These are phyloP conservation scores for Chlorella sp. DNA, from an alignment of 139 green algal genomes.

Conservation along the genomic window DNA sequence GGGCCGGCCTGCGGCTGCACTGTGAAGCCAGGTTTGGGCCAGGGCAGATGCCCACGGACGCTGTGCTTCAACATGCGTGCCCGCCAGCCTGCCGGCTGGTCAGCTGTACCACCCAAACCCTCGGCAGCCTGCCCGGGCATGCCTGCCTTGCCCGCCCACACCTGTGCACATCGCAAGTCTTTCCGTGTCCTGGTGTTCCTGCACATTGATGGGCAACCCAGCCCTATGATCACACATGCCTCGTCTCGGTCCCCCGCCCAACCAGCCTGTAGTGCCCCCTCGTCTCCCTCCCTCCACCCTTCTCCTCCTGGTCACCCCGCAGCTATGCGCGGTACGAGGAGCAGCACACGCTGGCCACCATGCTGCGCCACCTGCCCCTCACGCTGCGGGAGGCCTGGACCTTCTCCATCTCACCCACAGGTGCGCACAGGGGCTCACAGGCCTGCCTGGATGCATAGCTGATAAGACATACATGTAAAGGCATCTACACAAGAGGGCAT, in stretches of 20 bases:
- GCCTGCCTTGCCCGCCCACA: too few relatives aligned
- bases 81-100: too few relatives aligned
- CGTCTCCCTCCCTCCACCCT: not conserved
- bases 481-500: too few relatives aligned
- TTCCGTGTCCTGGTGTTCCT: too few relatives aligned
- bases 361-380: conserved; percentile 57
- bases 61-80: not conserved
- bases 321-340: conserved; percentile 2
- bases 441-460: too few relatives aligned
- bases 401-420: conserved; percentile 58
- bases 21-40: not conserved
- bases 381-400: conserved; percentile 59
- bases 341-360: conserved; percentile 39
- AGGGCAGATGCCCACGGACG: too few relatives aligned
- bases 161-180: too few relatives aligned
- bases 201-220: not conserved
- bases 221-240: not conserved
- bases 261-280: too few relatives aligned
- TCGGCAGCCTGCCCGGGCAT: too few relatives aligned
- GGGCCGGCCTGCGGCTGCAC: not conserved
- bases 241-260: too few relatives aligned
- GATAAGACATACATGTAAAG: too few relatives aligned
- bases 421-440: not conserved
- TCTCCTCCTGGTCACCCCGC: not conserved
- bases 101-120: too few relatives aligned